Conservation (phyloP, 2,329 filamentous ascomycete species). For the Truncatella angustata region DNA sequence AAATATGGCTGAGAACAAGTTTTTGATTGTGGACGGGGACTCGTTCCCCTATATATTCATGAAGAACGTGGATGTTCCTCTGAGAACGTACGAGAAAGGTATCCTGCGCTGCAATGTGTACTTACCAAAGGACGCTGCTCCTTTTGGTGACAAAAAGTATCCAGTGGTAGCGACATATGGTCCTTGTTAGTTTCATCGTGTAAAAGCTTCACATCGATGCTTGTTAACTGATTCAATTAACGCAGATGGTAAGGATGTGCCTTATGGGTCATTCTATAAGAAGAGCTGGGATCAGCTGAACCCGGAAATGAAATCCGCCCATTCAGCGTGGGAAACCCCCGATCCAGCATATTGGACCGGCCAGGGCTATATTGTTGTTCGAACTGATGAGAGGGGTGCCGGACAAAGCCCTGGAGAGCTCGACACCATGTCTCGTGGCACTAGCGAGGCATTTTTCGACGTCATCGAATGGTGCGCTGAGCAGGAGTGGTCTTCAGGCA, state of each 20-base stretch:
- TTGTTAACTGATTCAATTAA: slow-evolving; percentile 32
- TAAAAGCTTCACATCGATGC: neutral
- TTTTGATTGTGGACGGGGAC: too few relatives aligned
- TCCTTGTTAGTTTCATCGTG: slow-evolving; percentile 21
- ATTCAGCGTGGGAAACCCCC: slow-evolving; percentile 60
- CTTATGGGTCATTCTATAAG: slow-evolving; percentile 48
- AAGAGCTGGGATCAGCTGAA: slow-evolving; percentile 48
- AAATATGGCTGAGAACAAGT: too few relatives aligned
- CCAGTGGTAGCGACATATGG: slow-evolving; percentile 12
- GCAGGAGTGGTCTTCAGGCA: slow-evolving; percentile 46
- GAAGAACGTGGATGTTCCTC: neutral
- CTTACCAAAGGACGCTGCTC: slow-evolving; percentile 12
- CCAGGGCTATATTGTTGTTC: slow-evolving; percentile 53
- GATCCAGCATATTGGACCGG: slow-evolving; percentile 56
- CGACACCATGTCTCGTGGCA: slow-evolving; percentile 46
- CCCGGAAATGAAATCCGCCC: slow-evolving; percentile 48
- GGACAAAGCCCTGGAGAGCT: slow-evolving; percentile 46
- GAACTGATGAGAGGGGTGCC: slow-evolving; percentile 48
- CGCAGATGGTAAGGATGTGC: slow-evolving; percentile 65
- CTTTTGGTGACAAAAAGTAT: neutral
- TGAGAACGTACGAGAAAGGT: neutral
- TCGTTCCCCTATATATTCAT: too few relatives aligned
- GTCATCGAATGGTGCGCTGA: slow-evolving; percentile 48
- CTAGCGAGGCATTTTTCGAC: slow-evolving; percentile 46
- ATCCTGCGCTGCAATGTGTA: neutral